A percentile compares a stretch with the other conserved stretches of the same genome.
These are phyloP conservation scores for Penicillium hesseltinei DNA, from an alignment of 2,329 filamentous ascomycete genomes.

Conservation along the genomic window DNA sequence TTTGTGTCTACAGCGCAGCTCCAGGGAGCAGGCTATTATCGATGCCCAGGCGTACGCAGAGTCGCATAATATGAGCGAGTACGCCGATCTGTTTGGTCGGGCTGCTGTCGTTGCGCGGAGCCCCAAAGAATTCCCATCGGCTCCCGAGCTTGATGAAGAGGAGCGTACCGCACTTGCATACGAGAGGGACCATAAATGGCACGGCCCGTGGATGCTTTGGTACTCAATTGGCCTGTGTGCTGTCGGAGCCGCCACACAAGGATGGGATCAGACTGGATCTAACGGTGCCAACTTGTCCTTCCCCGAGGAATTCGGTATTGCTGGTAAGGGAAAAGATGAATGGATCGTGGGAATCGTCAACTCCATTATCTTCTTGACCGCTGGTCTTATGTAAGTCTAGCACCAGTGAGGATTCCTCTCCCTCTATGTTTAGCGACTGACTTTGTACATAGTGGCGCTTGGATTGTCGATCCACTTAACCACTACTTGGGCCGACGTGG, in stretches of 20 bases:
- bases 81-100: slow-evolving; percentile 38
- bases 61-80: slow-evolving; percentile 34
- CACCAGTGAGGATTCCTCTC: slow-evolving; percentile 42
- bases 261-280: slow-evolving; percentile 55
- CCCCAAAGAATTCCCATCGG: slow-evolving; percentile 19
- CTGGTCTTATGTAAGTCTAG: slow-evolving; percentile 17
- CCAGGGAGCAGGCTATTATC: slow-evolving; percentile 30
- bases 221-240: slow-evolving; percentile 50
- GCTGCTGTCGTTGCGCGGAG: slow-evolving; percentile 39
- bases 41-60: slow-evolving; percentile 35
- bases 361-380: slow-evolving; percentile 46
- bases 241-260: slow-evolving; percentile 50
- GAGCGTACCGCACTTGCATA: slow-evolving; percentile 45
- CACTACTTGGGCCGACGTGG: slow-evolving; percentile 58
- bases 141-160: slow-evolving; percentile 41
- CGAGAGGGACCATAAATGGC: slow-evolving; percentile 50
- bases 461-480: slow-evolving; percentile 65
- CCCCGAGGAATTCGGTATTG: slow-evolving; percentile 44
- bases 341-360: slow-evolving; percentile 67
- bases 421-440: slow-evolving; percentile 32
- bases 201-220: slow-evolving; percentile 47
- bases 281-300: slow-evolving; percentile 54
- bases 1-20: slow-evolving; percentile 26
- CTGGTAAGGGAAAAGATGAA: slow-evolving; percentile 43
- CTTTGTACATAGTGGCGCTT: slow-evolving; percentile 49